Percentiles rank a stretch among this genome's conserved stretches.
phyloP scores from a whole-genome alignment of 805 yeast species.

The Wickerhamomyces subpelliculosus region DNA sequence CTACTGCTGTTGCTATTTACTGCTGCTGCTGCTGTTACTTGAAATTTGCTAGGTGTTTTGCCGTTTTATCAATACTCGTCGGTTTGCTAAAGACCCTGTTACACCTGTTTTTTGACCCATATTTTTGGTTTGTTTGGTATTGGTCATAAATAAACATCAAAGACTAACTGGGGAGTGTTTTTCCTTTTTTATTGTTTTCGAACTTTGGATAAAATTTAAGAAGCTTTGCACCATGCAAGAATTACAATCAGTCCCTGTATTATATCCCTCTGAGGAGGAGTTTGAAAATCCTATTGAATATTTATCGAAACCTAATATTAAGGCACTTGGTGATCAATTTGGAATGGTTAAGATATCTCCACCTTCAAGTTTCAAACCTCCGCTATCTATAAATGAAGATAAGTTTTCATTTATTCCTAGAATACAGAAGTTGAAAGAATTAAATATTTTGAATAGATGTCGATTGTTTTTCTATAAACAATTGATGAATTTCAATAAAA shows the following conservation, averaged over 20 bases:
- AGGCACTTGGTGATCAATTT: conserved; percentile 40
- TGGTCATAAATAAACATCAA: no score
- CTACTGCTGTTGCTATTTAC: no score
- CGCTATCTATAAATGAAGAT: conserved; percentile 44
- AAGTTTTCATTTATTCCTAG: conserved; percentile 62
- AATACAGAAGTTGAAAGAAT: conserved; percentile 57
- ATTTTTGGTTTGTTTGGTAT: no score
- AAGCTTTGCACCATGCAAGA: not conserved
- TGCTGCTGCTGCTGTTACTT: no score
- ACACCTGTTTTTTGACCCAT: no score
- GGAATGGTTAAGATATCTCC: conserved; percentile 78
- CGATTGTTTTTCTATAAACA: conserved; percentile 57
- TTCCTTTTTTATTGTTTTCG: no score
- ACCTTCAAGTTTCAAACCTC: conserved; percentile 44
- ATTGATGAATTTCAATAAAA: conserved; percentile 47
- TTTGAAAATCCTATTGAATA: conserved; percentile 61
- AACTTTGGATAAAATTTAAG: no score
- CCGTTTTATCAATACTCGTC: no score
- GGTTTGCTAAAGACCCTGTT: no score
- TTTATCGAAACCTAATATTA: conserved; percentile 42
- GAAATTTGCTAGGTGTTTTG: no score
- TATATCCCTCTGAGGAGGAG: conserved; percentile 48
- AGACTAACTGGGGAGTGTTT: no score
- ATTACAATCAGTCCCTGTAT: conserved; percentile 37
- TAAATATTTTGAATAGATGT: conserved; percentile 56